Evolutionary conservation across 768 basidiomycete species (phyloP).

Genomic region (Lentinus brumalis): DNA sequence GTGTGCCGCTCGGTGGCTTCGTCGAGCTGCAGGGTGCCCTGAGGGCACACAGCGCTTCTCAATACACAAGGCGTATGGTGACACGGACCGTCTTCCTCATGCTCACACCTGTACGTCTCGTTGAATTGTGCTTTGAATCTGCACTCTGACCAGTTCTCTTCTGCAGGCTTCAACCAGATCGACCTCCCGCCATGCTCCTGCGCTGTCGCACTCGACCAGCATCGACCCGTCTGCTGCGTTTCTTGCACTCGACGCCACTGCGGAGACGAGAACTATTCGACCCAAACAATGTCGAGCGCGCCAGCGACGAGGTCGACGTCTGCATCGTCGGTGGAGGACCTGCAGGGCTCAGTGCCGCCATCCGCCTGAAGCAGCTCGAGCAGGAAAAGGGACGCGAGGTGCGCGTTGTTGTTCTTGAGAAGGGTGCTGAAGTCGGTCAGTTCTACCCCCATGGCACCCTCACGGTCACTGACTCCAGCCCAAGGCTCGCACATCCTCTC

Average conservation of each 20-base stretch:
- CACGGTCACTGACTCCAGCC: not conserved
- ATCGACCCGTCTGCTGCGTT: conserved; percentile 1
- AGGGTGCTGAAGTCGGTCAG: conserved; percentile 90
- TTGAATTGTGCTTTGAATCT: no score
- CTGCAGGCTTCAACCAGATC: no score
- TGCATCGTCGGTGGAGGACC: conserved; percentile 97
- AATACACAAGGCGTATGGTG: no score
- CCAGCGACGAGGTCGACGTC: conserved; percentile 92
- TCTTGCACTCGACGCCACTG: conserved; percentile 30
- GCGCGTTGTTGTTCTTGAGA: conserved; percentile 93
- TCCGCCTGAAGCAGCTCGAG: conserved; percentile 92
- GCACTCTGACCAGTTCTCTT: no score
- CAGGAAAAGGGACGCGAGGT: conserved; percentile 76
- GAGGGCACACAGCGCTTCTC: no score
- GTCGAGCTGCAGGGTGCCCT: no score
- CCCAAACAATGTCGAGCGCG: conserved; percentile 69
- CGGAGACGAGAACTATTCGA: conserved; percentile 47
- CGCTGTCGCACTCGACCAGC: not conserved
- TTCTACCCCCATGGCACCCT: conserved; percentile 18
- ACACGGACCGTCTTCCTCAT: no score
- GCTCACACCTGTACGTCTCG: no score
- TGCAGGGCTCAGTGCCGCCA: conserved; percentile 94
- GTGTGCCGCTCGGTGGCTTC: no score
- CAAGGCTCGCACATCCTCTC: conserved; percentile 93
- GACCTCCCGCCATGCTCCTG: conserved; percentile 1